Evolutionary conservation across 2,329 filamentous ascomycete genomes (phyloP).

Genomic region (Parastagonospora nodorum): DNA sequence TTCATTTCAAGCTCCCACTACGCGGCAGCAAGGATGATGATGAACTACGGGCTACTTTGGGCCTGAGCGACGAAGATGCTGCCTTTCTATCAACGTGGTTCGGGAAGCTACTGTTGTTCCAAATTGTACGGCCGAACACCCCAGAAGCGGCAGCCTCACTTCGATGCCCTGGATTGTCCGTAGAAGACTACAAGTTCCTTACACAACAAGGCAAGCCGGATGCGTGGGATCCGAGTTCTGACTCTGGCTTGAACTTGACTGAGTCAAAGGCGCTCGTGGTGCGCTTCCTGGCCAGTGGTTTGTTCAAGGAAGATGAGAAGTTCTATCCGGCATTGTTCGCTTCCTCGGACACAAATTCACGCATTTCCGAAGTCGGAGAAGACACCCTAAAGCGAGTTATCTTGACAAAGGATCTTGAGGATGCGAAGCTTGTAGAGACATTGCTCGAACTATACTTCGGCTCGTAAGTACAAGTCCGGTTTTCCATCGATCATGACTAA

Average conservation of each 20-base stretch:
- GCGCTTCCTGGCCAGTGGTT: constrained; percentile 78
- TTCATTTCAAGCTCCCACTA: constrained; percentile 71
- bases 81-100: constrained; percentile 76
- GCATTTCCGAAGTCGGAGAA: constrained; percentile 82
- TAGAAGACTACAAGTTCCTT: constrained; percentile 71
- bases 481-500: not conserved
- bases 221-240: constrained; percentile 66
- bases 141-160: constrained; percentile 46
- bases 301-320: constrained; percentile 82
- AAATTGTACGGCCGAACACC: constrained; percentile 43
- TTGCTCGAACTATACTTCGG: constrained; percentile 76
- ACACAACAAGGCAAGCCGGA: constrained; percentile 69
- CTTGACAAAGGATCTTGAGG: constrained; percentile 72
- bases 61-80: constrained; percentile 73
- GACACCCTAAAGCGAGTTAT: constrained; percentile 82
- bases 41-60: constrained; percentile 67
- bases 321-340: constrained; percentile 85
- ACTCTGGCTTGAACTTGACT: constrained; percentile 67
- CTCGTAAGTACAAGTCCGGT: constrained; percentile 23
- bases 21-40: constrained; percentile 80
- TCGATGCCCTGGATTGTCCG: constrained; percentile 65
- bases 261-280: constrained; percentile 73
- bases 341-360: constrained; percentile 79
- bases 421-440: constrained; percentile 63
- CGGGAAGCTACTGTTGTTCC: constrained; percentile 74